Evolutionary conservation across 2,329 filamentous ascomycete species (phyloP).

Genomic region (Arthrinium phaeospermum): DNA sequence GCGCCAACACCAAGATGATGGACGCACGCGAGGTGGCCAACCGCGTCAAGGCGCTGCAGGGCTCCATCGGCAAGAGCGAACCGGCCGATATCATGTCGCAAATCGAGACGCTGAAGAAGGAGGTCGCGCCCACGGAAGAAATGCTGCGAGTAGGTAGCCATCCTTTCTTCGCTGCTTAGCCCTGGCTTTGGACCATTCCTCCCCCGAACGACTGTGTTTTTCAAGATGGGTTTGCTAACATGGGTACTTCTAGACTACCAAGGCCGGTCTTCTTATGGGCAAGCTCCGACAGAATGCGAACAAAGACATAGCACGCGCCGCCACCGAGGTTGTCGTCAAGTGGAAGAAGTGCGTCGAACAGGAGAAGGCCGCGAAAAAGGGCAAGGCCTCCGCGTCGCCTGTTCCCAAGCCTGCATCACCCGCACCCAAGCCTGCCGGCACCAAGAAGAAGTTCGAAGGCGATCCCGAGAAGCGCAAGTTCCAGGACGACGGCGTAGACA

Average conservation of each 20-base stretch:
- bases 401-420: constrained; percentile 42
- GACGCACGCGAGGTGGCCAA: constrained; percentile 81
- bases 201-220: background rate
- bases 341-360: constrained; percentile 82
- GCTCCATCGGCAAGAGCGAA: constrained; percentile 78
- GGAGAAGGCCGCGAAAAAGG: constrained; percentile 57
- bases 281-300: constrained; percentile 78
- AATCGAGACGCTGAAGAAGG: constrained; percentile 79
- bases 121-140: constrained; percentile 85
- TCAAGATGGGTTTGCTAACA: background rate
- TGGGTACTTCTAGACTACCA: constrained; percentile 66
- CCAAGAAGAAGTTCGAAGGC: constrained; percentile 59
- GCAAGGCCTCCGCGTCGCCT: constrained; percentile 57
- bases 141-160: constrained; percentile 72
- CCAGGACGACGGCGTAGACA: constrained; percentile 80
- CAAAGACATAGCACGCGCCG: constrained; percentile 79
- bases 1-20: constrained; percentile 52
- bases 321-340: constrained; percentile 83
- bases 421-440: constrained; percentile 43
- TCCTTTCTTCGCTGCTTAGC: background rate
- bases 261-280: constrained; percentile 87
- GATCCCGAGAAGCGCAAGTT: constrained; percentile 81
- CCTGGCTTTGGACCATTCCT: constrained; percentile 23
- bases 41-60: constrained; percentile 79
- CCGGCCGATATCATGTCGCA: constrained; percentile 75